phyloP scores from a whole-genome alignment of 495 filamentous ascomycete species.

The Podospora fimiseda region DNA sequence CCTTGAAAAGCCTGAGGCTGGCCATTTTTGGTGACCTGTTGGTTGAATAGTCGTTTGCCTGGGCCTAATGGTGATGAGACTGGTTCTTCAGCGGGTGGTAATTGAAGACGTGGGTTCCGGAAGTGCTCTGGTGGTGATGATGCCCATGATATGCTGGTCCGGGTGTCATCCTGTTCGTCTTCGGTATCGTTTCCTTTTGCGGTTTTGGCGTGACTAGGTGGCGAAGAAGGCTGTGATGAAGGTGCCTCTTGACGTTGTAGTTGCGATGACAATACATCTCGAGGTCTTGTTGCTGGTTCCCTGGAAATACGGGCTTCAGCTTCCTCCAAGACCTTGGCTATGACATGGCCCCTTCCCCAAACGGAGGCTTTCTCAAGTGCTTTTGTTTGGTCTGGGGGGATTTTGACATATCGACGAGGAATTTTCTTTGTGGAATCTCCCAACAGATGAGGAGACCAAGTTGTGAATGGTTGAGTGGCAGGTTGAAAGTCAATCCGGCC shows the following conservation, averaged over 20 bases:
- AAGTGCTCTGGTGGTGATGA: constrained; percentile 9
- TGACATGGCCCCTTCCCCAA: neutral
- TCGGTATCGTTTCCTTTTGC: neutral
- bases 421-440: neutral
- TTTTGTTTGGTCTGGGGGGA: neutral
- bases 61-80: neutral
- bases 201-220: neutral
- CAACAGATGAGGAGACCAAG: neutral
- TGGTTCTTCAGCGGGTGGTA: neutral
- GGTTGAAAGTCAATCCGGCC: neutral
- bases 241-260: neutral
- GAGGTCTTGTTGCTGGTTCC: neutral
- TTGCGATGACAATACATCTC: too few relatives aligned
- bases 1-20: too few relatives aligned
- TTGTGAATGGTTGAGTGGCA: neutral
- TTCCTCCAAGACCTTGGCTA: neutral
- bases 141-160: constrained; percentile 11
- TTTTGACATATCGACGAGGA: neutral
- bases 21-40: too few relatives aligned
- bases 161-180: neutral
- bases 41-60: neutral
- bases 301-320: neutral
- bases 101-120: neutral
- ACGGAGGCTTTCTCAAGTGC: neutral
- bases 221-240: neutral